phyloP scores from a whole-genome alignment of 495 filamentous ascomycete genomes.

The Aspergillus hancockii region DNA sequence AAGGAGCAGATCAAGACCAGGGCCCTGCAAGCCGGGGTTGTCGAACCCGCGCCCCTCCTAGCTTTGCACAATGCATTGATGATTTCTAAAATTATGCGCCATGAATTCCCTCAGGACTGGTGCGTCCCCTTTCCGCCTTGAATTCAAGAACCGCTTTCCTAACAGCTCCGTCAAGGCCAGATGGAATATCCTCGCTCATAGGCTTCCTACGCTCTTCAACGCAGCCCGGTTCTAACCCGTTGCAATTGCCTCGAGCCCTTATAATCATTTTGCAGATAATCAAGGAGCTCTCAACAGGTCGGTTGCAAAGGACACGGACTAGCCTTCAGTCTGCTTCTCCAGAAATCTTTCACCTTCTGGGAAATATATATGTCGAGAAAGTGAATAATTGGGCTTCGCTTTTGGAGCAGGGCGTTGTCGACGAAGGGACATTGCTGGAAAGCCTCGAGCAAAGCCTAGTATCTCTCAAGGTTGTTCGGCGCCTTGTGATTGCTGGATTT shows the following conservation, averaged over 20 bases:
- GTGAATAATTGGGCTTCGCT: constrained; percentile 68
- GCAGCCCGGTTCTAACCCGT: constrained; percentile 42
- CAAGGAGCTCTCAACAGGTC: constrained; percentile 83
- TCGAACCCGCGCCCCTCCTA: constrained; percentile 70
- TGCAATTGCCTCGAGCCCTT: constrained; percentile 69
- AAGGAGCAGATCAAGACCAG: constrained; percentile 73
- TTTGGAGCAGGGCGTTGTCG: constrained; percentile 54
- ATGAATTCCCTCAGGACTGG: constrained; percentile 89
- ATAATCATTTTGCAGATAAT: constrained; percentile 79
- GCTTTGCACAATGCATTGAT: constrained; percentile 86
- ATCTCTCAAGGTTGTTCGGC: constrained; percentile 75
- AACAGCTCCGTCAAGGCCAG: constrained; percentile 39
- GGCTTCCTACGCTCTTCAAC: constrained; percentile 56
- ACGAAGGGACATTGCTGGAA: constrained; percentile 59
- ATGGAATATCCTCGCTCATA: constrained; percentile 56
- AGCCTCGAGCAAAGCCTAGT: constrained; percentile 73
- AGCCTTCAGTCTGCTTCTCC: constrained; percentile 75
- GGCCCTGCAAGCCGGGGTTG: constrained; percentile 68
- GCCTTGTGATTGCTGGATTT: constrained; percentile 79
- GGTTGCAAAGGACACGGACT: constrained; percentile 66
- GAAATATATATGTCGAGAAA: constrained; percentile 73
- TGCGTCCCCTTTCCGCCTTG: constrained; percentile 15
- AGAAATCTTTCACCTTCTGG: constrained; percentile 75
- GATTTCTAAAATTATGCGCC: constrained; percentile 80
- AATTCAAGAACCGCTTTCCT: constrained; percentile 5